Base-by-base conservation (phyloP, 129 eudicot genomes). In the Flaveria ramosissima region DNA sequence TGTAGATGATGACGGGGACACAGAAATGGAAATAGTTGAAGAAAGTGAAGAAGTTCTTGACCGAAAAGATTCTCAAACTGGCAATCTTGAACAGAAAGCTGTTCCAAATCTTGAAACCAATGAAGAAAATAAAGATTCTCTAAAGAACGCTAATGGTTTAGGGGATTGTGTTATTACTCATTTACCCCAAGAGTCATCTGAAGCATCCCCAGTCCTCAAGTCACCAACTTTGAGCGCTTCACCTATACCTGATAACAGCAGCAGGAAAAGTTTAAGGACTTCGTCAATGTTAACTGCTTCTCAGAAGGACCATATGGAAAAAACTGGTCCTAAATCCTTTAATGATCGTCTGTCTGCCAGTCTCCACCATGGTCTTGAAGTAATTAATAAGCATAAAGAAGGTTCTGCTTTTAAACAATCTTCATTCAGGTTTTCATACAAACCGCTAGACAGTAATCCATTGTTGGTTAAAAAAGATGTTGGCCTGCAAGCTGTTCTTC, bases 11-110 rank as follows among this genome's bases (percentile, higher is more conserved):
- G 99, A 94, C 26, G 88, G 97, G 71, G 99, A 94, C 53, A 93
- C 83, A 80, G 96, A 87, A 82, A 94, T 94, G 99, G 99, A 94
- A 82, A 94, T 94, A 55, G 92, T 84, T 46, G 89, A 88, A 68
- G 90, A 83, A 63, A 83, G 75, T 46, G 91, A 83, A 63, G 57
- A 62, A 72, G 50, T 56, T 77, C 70, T 70, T 15, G 85, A 73
- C 57, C 78, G 77, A 41, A 78, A 77, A 61, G 84, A 41, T 75
- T 78, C 74, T 14, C 80, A 84, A 71, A 75, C 27, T 74, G 88
- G 66, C 16, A 79, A 80, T 71, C 68, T 73, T 74, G 83, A 84
- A 64, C 61, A 17, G 43, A 30, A 46, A 14, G 23, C 39, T 26
- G 72, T 36, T 55, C 77, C 32, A 8, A 61, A 42, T 71, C 27